A percentile compares a stretch with the other conserved stretches of the same genome.
Conservation (phyloP, 2,329 filamentous ascomycete genomes). For the Mycosphaerella arachidis region DNA sequence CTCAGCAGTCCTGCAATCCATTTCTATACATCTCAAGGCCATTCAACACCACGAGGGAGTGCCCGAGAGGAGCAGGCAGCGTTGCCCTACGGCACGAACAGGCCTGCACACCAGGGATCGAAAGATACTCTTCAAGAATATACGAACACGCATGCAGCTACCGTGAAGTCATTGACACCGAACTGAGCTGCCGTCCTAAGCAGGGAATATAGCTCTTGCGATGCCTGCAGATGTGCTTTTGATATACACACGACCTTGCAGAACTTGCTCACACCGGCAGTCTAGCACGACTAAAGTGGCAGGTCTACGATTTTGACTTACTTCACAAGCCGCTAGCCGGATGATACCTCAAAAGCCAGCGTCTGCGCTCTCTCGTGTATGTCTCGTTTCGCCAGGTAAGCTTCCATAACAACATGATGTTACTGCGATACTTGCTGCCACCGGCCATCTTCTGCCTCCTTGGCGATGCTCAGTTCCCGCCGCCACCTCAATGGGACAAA, state of each 20-base stretch:
- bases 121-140: no score
- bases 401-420: not conserved
- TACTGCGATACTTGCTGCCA: not conserved
- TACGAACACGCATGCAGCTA: no score
- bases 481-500: conserved; percentile 11
- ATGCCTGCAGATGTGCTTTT: not conserved
- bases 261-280: not conserved
- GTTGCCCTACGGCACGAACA: no score
- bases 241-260: not conserved
- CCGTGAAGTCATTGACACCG: no score
- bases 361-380: not conserved
- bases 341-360: not conserved
- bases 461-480: conserved; percentile 11
- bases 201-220: not conserved
- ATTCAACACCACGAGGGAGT: no score
- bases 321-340: not conserved
- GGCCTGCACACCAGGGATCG: no score
- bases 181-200: not conserved
- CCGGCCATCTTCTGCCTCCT: not conserved
- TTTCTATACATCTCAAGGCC: no score
- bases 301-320: not conserved
- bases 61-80: no score
- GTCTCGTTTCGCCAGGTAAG: not conserved
- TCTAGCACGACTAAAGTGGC: not conserved
- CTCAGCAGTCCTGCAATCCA: no score